Percentiles rank a stretch among this genome's conserved stretches.
Evolutionary conservation across 2,329 filamentous ascomycete species (phyloP).

Genomic region (Colletotrichum cereale): DNA sequence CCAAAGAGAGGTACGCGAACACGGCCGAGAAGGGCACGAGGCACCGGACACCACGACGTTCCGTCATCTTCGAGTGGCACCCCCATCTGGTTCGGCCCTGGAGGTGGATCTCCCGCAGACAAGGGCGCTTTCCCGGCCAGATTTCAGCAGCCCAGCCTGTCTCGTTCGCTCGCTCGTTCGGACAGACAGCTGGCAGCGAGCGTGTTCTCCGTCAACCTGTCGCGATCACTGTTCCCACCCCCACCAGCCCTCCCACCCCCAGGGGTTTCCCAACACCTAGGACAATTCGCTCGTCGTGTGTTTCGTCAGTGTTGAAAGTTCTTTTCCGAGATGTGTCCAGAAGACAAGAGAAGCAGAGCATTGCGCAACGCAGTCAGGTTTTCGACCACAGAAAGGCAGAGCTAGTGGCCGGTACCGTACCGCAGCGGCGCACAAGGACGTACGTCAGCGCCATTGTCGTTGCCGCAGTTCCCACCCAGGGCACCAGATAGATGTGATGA

Average conservation of each 20-base stretch:
- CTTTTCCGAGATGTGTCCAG: not conserved
- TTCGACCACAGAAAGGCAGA: not conserved
- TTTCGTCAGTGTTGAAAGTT: not conserved
- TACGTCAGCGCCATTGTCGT: constrained; percentile 13
- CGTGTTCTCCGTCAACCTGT: constrained; percentile 1
- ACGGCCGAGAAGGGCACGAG: constrained; percentile 30
- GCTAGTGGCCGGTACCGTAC: not conserved
- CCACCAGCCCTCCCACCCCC: constrained; percentile 1
- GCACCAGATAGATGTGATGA: not conserved
- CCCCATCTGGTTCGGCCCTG: constrained; percentile 30
- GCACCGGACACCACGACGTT: constrained; percentile 23
- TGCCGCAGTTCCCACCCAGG: not conserved
- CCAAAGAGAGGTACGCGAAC: constrained; percentile 11
- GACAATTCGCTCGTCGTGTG: not conserved
- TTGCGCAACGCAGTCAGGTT: not conserved
- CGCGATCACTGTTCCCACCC: constrained; percentile 1
- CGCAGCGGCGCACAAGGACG: constrained; percentile 7
- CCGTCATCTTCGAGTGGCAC: constrained; percentile 33
- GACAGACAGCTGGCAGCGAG: constrained; percentile 24
- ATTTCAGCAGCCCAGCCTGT: constrained; percentile 21
- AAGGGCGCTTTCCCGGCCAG: constrained; percentile 17
- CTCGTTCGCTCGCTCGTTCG: constrained; percentile 12
- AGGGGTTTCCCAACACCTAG: not conserved
- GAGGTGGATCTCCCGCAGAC: constrained; percentile 33
- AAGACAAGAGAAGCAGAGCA: not conserved